phyloP scores from a whole-genome alignment of 2,329 filamentous ascomycete species.

The Penicillium aurantiogriseum region DNA sequence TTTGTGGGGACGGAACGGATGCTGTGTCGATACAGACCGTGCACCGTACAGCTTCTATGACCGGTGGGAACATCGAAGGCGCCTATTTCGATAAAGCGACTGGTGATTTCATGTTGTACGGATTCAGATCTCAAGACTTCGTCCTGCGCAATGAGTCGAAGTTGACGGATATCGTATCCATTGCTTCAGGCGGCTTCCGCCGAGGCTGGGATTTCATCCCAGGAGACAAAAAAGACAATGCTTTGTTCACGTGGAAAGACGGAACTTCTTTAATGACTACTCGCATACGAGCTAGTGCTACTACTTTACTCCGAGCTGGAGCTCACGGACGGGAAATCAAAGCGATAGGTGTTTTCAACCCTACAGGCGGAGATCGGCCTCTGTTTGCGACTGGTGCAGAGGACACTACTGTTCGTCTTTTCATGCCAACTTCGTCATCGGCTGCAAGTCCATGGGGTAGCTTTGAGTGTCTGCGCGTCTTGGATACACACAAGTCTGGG shows the following conservation, averaged over 20 bases:
- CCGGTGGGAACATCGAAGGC: slow-evolving; percentile 75
- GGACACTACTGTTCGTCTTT: slow-evolving; percentile 75
- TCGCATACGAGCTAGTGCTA: slow-evolving; percentile 42
- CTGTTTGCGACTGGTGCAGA: slow-evolving; percentile 68
- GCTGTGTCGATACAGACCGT: slow-evolving; percentile 48
- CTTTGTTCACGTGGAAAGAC: slow-evolving; percentile 72
- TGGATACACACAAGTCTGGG: slow-evolving; percentile 78
- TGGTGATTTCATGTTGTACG: slow-evolving; percentile 24
- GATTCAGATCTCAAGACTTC: slow-evolving; percentile 56
- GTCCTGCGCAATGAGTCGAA: slow-evolving; percentile 75
- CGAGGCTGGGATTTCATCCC: slow-evolving; percentile 66
- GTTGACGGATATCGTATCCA: slow-evolving; percentile 65
- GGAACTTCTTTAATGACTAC: slow-evolving; percentile 55
- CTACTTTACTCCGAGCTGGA: slow-evolving; percentile 60
- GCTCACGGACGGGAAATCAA: slow-evolving; percentile 87
- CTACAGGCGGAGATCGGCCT: slow-evolving; percentile 11
- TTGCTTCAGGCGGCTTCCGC: slow-evolving; percentile 84
- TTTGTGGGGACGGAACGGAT: slow-evolving; percentile 27
- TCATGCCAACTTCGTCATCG: slow-evolving; percentile 20
- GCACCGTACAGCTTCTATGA: slow-evolving; percentile 67
- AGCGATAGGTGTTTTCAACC: slow-evolving; percentile 51
- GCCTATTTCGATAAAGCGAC: slow-evolving; percentile 56
- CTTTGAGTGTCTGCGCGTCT: slow-evolving; percentile 58
- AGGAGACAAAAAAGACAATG: slow-evolving; percentile 33
- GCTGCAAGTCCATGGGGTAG: slow-evolving; percentile 21